Evolutionary conservation across 2,329 filamentous ascomycete species (phyloP).

Genomic region (Ascochyta rabiei): DNA sequence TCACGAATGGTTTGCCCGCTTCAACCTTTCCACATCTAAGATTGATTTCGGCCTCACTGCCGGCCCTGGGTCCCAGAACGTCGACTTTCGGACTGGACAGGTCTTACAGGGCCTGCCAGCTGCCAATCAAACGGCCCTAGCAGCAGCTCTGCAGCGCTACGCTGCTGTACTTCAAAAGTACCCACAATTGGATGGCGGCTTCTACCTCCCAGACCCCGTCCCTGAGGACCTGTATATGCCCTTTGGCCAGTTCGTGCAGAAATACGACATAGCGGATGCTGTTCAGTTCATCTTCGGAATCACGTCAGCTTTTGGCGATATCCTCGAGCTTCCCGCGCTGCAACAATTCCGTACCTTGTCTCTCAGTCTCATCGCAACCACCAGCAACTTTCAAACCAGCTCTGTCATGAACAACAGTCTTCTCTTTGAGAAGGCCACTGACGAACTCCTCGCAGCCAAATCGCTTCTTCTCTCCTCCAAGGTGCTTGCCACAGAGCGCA

Average conservation of each 20-base stretch:
- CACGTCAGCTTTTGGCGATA: slow-evolving; percentile 38
- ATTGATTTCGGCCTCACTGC: background rate
- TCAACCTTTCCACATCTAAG: slow-evolving; percentile 12
- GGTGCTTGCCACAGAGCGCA: slow-evolving; percentile 36
- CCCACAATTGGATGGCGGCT: slow-evolving; percentile 43
- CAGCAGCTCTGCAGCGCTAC: slow-evolving; percentile 29
- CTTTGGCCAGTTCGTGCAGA: slow-evolving; percentile 57
- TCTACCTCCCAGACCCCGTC: slow-evolving; percentile 53
- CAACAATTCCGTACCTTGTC: slow-evolving; percentile 13
- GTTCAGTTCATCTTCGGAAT: slow-evolving; percentile 44
- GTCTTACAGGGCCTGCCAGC: background rate
- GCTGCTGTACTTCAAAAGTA: slow-evolving; percentile 27
- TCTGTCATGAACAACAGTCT: slow-evolving; percentile 32
- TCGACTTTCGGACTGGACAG: slow-evolving; percentile 43
- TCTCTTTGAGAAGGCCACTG: slow-evolving; percentile 21
- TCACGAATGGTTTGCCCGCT: slow-evolving; percentile 21
- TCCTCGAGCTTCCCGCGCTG: slow-evolving; percentile 52
- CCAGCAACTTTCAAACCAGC: slow-evolving; percentile 10
- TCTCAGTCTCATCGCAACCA: slow-evolving; percentile 3
- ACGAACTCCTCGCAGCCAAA: slow-evolving; percentile 12
- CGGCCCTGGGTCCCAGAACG: slow-evolving; percentile 1
- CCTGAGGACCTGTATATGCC: slow-evolving; percentile 57
- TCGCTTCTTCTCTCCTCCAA: slow-evolving; percentile 20
- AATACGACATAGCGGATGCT: slow-evolving; percentile 54
- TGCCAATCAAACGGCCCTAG: slow-evolving; percentile 7